These are phyloP conservation scores for Nitzschia putrida DNA, from an alignment of 108 stramenopile species.

Conservation along the genomic window DNA sequence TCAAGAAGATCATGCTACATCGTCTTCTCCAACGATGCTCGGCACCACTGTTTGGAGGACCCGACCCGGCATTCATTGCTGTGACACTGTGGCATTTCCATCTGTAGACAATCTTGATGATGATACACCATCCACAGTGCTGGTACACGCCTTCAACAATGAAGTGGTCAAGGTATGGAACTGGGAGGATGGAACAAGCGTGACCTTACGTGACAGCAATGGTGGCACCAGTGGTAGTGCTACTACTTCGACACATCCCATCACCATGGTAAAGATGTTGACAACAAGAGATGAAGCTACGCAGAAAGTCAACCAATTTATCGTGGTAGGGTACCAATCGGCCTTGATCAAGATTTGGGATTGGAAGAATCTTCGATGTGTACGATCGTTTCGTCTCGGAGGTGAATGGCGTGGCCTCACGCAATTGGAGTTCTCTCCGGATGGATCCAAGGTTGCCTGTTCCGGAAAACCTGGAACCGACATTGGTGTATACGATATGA, in stretches of 20 bases:
- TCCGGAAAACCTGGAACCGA: constrained; percentile 6
- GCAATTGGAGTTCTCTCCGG: not conserved
- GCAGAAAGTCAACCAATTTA: not conserved
- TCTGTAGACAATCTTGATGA: not conserved
- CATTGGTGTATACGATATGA: constrained; percentile 16
- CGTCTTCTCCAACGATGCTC: constrained; percentile 16
- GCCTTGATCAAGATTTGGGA: constrained; percentile 20
- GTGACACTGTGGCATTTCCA: constrained; percentile 12
- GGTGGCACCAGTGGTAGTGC: not conserved
- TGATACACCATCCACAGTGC: not conserved
- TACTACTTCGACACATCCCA: not conserved
- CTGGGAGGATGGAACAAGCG: not conserved
- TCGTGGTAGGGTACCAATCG: constrained; percentile 11
- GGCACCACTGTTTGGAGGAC: constrained; percentile 34
- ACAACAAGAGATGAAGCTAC: not conserved
- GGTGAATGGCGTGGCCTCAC: constrained; percentile 15
- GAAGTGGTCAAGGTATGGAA: constrained; percentile 19
- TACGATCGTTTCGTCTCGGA: constrained; percentile 20
- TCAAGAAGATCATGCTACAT: too few species aligned
- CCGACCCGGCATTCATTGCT: constrained; percentile 12
- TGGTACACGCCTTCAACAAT: constrained; percentile 25
- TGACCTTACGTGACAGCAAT: constrained; percentile 1
- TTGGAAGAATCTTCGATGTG: constrained; percentile 3
- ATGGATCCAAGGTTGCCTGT: constrained; percentile 18
- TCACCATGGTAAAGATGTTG: too few species aligned